Evolutionary conservation across 2,329 filamentous ascomycete genomes (phyloP).

Genomic region (Claviceps monticola): DNA sequence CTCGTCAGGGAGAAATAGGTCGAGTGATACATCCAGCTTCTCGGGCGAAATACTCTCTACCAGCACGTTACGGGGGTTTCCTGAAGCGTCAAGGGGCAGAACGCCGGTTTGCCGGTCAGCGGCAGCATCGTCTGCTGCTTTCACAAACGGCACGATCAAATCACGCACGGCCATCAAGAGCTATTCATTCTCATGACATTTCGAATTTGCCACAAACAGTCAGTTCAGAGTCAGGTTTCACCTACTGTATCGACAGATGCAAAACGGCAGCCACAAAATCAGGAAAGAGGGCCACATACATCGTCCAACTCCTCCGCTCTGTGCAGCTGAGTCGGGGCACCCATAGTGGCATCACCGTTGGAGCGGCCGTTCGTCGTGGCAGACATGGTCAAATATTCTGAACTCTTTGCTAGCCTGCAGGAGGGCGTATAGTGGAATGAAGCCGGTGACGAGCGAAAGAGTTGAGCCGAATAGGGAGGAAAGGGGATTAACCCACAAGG

Average conservation of each 20-base stretch:
- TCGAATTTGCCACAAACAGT: not conserved
- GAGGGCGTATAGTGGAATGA: no score
- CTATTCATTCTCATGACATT: slow-evolving; percentile 24
- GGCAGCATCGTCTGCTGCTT: slow-evolving; percentile 50
- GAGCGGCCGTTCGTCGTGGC: slow-evolving; percentile 4
- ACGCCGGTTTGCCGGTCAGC: slow-evolving; percentile 37
- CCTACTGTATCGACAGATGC: not conserved
- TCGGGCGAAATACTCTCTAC: slow-evolving; percentile 49
- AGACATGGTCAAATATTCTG: not conserved
- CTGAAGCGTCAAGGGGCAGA: slow-evolving; percentile 24
- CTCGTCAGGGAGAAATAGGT: slow-evolving; percentile 42
- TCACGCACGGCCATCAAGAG: slow-evolving; percentile 53
- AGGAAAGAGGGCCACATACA: slow-evolving; percentile 10
- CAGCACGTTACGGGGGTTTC: slow-evolving; percentile 39
- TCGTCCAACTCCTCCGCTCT: slow-evolving; percentile 20
- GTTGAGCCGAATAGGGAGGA: no score
- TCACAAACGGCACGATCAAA: slow-evolving; percentile 58
- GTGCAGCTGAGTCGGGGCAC: slow-evolving; percentile 12
- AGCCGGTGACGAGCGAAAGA: no score
- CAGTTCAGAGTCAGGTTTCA: not conserved
- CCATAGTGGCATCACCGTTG: slow-evolving; percentile 9
- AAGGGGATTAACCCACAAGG: no score
- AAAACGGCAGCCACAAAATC: not conserved
- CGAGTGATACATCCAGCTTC: slow-evolving; percentile 39
- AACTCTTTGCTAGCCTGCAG: no score